Evolutionary conservation across 108 stramenopile genomes (phyloP), one percentile per base, ranked within the genome.

Genomic region (Cylindrotheca fusiformis): DNA sequence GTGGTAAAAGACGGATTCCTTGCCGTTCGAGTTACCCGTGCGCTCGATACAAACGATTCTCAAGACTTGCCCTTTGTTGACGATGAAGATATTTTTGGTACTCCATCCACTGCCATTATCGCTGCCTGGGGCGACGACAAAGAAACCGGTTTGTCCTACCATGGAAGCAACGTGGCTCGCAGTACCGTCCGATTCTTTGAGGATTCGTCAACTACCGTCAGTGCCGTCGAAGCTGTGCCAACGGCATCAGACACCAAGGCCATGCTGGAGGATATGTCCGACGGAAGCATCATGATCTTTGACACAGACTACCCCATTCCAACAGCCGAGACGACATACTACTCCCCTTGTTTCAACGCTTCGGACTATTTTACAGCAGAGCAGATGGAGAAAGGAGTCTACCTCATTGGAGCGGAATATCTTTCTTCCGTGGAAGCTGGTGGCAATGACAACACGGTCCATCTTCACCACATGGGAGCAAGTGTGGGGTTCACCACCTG

Each of bases 91-190:
- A 24, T 54, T 0, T 36, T 59, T 25, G n/a, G n/a, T n/a, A 50
- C 57, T 0, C 52, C 75, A 24, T 60, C 74, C 10, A 49, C 53
- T 41, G 65, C 67, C 12, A 41, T 81, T 27, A 76, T 84, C 62
- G 77, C 77, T 1, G 83, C 83, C 17, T 84, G 83, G 83, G 83
- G 83, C 2, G 78, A 84, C 23, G 51, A 46, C 10, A 22, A 48
- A 3, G 31, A 5, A 0, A 21, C 69, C 5, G 44, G 56, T 19
- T 22, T 74, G 10, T 52, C 55, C 10, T 84, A 79, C 51, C 83
- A 84, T 69, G 80, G 80, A 2, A 48, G 47, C 4, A 62, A 63
- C 41, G 32, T 52, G 27, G 74, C 67, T 2, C 48, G 69, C 27
- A 36, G 60, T 19, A 22, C 75, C 20, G 58, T 84, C 18, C 80